Evolutionary conservation across 257 asterid genomes (phyloP).

Genomic region (Cruciata laevipes): DNA sequence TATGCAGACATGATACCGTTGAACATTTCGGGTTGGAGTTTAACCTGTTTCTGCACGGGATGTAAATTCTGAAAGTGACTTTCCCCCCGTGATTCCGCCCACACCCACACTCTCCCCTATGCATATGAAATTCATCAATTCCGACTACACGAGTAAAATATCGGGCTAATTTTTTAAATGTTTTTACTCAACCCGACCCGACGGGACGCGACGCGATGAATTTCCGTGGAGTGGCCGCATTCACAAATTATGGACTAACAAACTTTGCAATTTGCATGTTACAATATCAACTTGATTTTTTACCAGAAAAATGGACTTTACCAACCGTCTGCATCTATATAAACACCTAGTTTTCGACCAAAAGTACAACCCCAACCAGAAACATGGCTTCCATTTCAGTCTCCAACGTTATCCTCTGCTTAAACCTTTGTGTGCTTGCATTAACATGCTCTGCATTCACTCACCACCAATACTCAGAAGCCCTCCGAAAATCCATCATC

Average conservation of each 20-base stretch:
- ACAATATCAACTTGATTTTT: not conserved
- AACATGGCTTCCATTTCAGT: conserved; percentile 22
- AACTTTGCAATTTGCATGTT: conserved; percentile 2
- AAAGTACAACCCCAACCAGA: not conserved
- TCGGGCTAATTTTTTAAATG: too few relatives aligned
- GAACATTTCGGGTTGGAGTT: not conserved
- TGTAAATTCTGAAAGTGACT: conserved; percentile 14
- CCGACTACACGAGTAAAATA: not conserved
- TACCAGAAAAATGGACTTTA: not conserved
- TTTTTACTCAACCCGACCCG: not conserved
- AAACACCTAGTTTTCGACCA: not conserved
- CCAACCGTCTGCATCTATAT: not conserved
- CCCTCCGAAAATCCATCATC: conserved; percentile 61
- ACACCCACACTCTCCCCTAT: not conserved
- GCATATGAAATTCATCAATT: not conserved
- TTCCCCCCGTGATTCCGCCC: conserved; percentile 43
- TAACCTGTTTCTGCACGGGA: conserved; percentile 17
- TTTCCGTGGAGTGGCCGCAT: conserved; percentile 3
- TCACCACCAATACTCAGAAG: conserved; percentile 45
- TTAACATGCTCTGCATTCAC: conserved; percentile 46
- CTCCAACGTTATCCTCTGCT: conserved; percentile 16
- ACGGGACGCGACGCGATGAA: not conserved
- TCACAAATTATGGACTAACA: conserved; percentile 28
- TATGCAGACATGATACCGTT: not conserved
- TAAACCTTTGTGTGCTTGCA: conserved; percentile 14